Base-by-base conservation (phyloP, 1,139 yeast genomes). In the Candida sp. region DNA sequence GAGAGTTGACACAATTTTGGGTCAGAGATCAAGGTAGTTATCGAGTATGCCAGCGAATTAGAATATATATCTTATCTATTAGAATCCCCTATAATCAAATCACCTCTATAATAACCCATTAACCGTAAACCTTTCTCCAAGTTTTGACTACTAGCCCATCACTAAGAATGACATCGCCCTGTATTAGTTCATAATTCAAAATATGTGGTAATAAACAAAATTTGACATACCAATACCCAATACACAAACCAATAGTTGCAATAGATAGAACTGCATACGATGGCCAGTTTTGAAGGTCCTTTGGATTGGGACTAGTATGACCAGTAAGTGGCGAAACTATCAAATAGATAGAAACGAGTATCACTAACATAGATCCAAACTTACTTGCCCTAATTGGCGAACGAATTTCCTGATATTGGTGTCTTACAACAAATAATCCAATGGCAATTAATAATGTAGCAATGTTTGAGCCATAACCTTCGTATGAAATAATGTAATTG, bases 401-500 rank as follows among this genome's bases (percentile, higher is more conserved):
- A 21, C 49, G 59, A 11, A 72, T 58, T 9, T 66, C 70, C 1
- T 80, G 81, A 47, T 75, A 70, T 40, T 75, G 62, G 39, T 51
- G 64, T 42, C 85, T 64, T 29, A 78, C 60, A 8, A 80, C 65
- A 44, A 80, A 75, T 1, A 81, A 53, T 0, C 87, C 87, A 22
- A 77, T 43, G 0, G 83, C 79, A 4, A 73, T 68, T 7, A 79
- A 63, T 0, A 73, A 63, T 22, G 78, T 60, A 46, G 79, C 77
- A 4, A 81, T 50, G 50, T 78, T 82, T 33, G 64, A 68, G 19
- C 93, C 91, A 55, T 85, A 86, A 2, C 91, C 84, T 56, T 85
- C 87, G 54, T 86, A 67, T 49, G 87, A 82, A 52, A 86, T 70
- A 54, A 87, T 80, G 56, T 86, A 85, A 55, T 83, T 82, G 67